Evolutionary conservation across 2,329 filamentous ascomycete species (phyloP), one percentile per base, ranked within the genome.

Genomic region (Kalaharituber pfeilii): DNA sequence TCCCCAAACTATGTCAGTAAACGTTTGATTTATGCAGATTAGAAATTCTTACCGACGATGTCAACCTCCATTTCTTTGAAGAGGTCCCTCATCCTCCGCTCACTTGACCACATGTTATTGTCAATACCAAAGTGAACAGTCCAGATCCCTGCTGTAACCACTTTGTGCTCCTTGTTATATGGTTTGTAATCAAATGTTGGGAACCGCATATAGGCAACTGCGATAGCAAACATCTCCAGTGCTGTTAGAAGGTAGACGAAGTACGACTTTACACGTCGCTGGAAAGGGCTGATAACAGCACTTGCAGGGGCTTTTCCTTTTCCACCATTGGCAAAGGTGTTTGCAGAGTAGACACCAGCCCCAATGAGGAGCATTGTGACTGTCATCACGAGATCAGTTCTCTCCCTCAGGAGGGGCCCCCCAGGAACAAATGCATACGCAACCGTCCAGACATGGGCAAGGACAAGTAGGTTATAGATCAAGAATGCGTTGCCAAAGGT

Each of bases 381-480:
- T 5, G 79, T 76, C 86, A 96, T 94, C 65, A 98, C 76, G 84
- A 88, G 95, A 67, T 96, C 89, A 1, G 88, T 98, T 65, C 82
- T 88, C 68, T 98, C 91, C 45, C 91, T 82, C 44, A 98, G 84
- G 1, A 94, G 75, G 2, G 86, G 86, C 1, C 91, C 91, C 51
- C 91, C 91, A 1, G 91, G 91, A 2, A 98, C 91, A 63, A 98
- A 98, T 11, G 91, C 91, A 65, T 98, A 98, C 1, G 91, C 91
- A 9, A 98, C 91, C 30, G 95, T 84, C 91, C 91, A 98, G 53
- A 95, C 87, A 66, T 96, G 89, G 73, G 94, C 94, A n/a, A 98
- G 77, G 3, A 95, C 82, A 71, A 96, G 71, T 64, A 96, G 75
- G 69, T 96, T 94, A 73, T 96, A 98, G 50, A 94, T 68, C 52